Evolutionary conservation across 129 eudicot species (phyloP).

Genomic region (Kitagawia praeruptora): DNA sequence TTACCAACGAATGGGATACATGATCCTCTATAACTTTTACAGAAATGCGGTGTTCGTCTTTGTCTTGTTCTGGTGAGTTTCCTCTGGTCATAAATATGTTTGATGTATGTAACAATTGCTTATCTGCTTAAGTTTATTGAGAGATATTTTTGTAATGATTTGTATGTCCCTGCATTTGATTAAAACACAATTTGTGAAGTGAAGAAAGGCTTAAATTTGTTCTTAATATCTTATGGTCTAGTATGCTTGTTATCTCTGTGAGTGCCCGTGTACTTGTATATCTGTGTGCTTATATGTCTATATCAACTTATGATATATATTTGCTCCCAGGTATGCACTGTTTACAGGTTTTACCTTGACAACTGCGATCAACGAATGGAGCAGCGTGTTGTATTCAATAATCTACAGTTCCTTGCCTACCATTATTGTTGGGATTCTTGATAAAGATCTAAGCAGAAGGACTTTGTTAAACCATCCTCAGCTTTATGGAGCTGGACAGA

Average conservation of each 20-base stretch:
- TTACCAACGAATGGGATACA: conserved; percentile 91
- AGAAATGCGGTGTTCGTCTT: conserved; percentile 83
- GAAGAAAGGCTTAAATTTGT: neutral
- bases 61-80: conserved; percentile 82
- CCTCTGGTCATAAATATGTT: conserved; percentile 1
- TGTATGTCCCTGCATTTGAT: neutral
- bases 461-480: conserved; percentile 65
- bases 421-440: conserved; percentile 74
- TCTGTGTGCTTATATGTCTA: neutral
- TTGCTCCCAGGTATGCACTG: conserved; percentile 61
- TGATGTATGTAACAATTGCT: neutral
- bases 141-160: neutral
- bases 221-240: neutral
- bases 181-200: neutral
- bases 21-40: conserved; percentile 90
- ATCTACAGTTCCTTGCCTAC: conserved; percentile 83
- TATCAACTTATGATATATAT: neutral
- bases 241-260: neutral
- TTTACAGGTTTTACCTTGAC: conserved; percentile 73
- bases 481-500: conserved; percentile 94
- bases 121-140: neutral
- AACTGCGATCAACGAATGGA: conserved; percentile 91
- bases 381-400: conserved; percentile 84
- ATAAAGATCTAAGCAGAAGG: conserved; percentile 72
- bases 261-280: neutral